Evolutionary conservation across 2,329 filamentous ascomycete species (phyloP), one percentile per base, ranked within the genome.

Genomic region (Microcyclospora tardicrescens): DNA sequence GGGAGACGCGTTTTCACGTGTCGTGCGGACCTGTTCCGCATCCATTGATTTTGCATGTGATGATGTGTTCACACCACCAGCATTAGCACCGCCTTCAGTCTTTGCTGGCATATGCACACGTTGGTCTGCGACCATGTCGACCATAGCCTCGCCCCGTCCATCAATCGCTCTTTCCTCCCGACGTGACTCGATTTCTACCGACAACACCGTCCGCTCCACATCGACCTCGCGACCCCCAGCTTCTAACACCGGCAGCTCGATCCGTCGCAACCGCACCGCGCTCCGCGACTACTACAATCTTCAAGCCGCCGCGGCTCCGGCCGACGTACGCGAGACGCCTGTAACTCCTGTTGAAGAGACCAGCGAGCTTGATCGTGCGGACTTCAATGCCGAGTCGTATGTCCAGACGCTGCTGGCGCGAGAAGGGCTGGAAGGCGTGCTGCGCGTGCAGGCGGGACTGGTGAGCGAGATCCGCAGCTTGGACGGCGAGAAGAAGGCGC

Each of bases 281-380:
- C 72, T 96, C 14, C 81, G 91, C 52, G 86, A 95, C 57, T 96
- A 94, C 68, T 96, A 96, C 65, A 91, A 91, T 57, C 72, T 96
- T 36, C 80, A 78, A 48, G 59, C 59, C 14, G 52, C 43, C 8
- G 36, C 68, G 2, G 56, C 62, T 6, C 53, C 60, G 31, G 61
- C 54, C 29, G 61, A 63, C 15, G 58, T 57, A 28, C 57, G 55
- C 29, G 55, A 59, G 32, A 52, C 56, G 8, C 57, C 48, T 1
- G 37, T 41, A 4, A 38, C 68, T 49, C 56, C 71, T 49, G 77
- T 80, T 45, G 74, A 81, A 13, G 70, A 75, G 3, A 57, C 72
- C 19, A 73, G 75, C 38, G 83, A 91, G 55, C 72, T 96, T 39
- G 89, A 95, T 61, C 70, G 65, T 37, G 64, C 73, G 0, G 69